Conservation (phyloP, 148 eudicot genomes). For the Chenopodium album region DNA sequence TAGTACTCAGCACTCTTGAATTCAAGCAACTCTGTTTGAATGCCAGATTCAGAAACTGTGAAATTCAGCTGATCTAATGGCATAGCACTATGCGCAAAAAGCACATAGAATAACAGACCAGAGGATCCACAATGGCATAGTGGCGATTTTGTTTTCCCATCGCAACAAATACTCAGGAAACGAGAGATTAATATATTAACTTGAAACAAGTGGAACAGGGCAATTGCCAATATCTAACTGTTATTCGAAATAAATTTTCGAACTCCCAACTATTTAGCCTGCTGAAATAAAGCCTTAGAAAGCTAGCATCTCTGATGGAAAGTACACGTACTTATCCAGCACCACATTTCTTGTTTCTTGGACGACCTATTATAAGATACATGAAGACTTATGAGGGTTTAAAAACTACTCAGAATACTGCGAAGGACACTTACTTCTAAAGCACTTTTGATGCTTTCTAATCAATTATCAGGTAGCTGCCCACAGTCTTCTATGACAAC, state of each 20-base stretch:
- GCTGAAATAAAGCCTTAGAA: background rate
- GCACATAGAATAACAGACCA: background rate
- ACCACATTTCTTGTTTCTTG: background rate
- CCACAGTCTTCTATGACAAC: slow-evolving; percentile 74
- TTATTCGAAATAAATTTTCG: no score
- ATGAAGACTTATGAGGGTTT: background rate
- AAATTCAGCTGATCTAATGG: background rate
- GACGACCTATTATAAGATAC: background rate
- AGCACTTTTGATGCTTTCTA: background rate
- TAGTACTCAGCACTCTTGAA: background rate
- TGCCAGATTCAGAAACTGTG: background rate
- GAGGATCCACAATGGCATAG: no score
- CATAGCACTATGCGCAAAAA: background rate
- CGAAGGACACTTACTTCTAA: background rate
- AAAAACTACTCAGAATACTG: background rate
- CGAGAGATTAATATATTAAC: background rate
- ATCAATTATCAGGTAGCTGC: slow-evolving; percentile 37
- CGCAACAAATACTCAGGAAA: background rate
- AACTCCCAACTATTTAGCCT: background rate
- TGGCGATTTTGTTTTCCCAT: no score
- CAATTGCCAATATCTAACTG: background rate
- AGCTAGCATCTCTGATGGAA: background rate
- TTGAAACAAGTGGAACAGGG: background rate
- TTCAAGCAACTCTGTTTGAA: background rate
- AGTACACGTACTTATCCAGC: background rate